These are phyloP conservation scores for Xylariomycetidae sp. DNA, from an alignment of 2,329 filamentous ascomycete species.

Conservation along the genomic window DNA sequence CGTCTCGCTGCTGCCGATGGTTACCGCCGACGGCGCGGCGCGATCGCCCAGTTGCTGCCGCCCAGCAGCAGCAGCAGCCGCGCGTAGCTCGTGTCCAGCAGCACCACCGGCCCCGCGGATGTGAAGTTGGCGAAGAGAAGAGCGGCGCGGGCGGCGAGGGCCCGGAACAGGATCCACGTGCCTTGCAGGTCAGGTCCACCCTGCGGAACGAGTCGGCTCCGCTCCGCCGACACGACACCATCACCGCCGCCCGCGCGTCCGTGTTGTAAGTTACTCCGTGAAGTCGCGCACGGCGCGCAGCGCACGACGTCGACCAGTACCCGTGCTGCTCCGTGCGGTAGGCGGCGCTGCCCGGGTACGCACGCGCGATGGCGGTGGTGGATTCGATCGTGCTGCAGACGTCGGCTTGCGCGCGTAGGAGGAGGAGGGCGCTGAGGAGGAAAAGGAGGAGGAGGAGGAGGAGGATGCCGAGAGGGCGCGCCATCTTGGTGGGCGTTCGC, in stretches of 20 bases:
- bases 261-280: conserved; percentile 49
- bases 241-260: conserved; percentile 54
- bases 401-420: too few relatives aligned
- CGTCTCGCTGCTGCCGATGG: conserved; percentile 32
- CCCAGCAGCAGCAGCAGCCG: conserved; percentile 43
- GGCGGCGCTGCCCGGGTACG: conserved; percentile 24
- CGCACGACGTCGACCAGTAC: conserved; percentile 41
- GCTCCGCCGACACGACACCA: conserved; percentile 46
- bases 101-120: conserved; percentile 30
- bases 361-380: conserved; percentile 28
- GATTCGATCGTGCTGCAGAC: conserved; percentile 32
- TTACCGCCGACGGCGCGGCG: conserved; percentile 27
- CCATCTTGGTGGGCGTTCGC: too few relatives aligned
- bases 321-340: conserved; percentile 34
- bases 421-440: conserved; percentile 11
- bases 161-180: conserved; percentile 55
- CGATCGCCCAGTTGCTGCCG: conserved; percentile 35
- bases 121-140: conserved; percentile 55
- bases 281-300: conserved; percentile 46
- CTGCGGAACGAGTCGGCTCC: conserved; percentile 12
- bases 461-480: too few relatives aligned
- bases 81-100: conserved; percentile 38
- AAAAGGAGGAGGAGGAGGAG: conserved; percentile 12
- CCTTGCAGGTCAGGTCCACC: conserved; percentile 33
- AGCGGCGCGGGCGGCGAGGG: conserved; percentile 51